phyloP scores from a whole-genome alignment of 495 filamentous ascomycete genomes.

The Penicillium malachiteum region DNA sequence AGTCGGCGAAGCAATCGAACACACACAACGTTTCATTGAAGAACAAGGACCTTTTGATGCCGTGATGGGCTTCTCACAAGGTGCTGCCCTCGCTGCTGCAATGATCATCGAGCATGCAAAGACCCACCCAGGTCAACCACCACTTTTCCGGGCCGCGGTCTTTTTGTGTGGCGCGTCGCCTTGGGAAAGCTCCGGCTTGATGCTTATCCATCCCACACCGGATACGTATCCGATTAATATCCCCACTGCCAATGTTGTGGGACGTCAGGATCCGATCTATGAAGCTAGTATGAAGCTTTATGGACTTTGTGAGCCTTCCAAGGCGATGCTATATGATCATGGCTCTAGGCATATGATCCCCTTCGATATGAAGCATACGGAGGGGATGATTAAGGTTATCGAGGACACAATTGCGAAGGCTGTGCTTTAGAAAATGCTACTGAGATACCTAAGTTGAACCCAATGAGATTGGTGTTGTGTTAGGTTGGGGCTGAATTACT shows the following conservation, averaged over 20 bases:
- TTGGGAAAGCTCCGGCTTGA: slow-evolving; percentile 29
- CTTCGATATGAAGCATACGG: slow-evolving; percentile 37
- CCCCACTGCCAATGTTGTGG: slow-evolving; percentile 44
- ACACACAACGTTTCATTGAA: slow-evolving; percentile 31
- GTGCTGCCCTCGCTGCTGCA: slow-evolving; percentile 37
- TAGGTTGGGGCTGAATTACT: background rate
- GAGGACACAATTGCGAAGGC: slow-evolving; percentile 31
- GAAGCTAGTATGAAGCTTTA: slow-evolving; percentile 30
- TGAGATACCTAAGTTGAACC: too few species aligned
- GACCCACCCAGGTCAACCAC: slow-evolving; percentile 20
- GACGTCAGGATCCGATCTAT: slow-evolving; percentile 33
- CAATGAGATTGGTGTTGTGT: background rate
- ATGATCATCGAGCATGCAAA: slow-evolving; percentile 38
- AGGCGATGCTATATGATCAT: slow-evolving; percentile 38
- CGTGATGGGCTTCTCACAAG: slow-evolving; percentile 48
- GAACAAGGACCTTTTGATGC: slow-evolving; percentile 46
- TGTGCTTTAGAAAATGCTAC: slow-evolving; percentile 1
- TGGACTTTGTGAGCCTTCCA: slow-evolving; percentile 35
- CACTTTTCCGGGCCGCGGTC: slow-evolving; percentile 41
- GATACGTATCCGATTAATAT: slow-evolving; percentile 29
- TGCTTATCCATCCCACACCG: slow-evolving; percentile 9
- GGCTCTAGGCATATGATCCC: slow-evolving; percentile 42
- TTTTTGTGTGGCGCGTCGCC: slow-evolving; percentile 39
- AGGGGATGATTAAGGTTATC: slow-evolving; percentile 32
- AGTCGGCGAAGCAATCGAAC: slow-evolving; percentile 32